Conservation (phyloP, 2,329 filamentous ascomycete species). For the Ceratocystis eucalypticola region DNA sequence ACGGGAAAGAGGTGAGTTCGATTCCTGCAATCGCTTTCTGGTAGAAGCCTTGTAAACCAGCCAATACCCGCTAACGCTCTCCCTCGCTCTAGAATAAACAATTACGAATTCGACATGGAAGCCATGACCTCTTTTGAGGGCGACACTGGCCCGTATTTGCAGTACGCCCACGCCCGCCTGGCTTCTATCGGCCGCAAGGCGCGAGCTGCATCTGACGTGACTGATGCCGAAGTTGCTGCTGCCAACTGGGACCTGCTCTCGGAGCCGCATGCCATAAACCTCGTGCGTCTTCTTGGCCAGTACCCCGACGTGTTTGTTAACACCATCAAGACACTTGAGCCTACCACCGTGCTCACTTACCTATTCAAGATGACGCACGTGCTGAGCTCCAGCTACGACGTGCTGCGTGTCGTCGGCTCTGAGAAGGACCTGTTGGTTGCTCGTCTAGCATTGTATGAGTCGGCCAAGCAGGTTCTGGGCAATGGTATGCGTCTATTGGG, state of each 20-base stretch:
- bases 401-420: conserved; percentile 67
- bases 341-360: conserved; percentile 45
- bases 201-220: conserved; percentile 40
- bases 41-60: neutral
- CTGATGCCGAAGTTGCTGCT: conserved; percentile 42
- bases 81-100: conserved; percentile 39
- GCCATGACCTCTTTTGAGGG: conserved; percentile 75
- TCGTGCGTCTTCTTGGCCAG: conserved; percentile 63
- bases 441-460: conserved; percentile 64
- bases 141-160: conserved; percentile 72
- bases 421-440: conserved; percentile 58
- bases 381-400: conserved; percentile 68
- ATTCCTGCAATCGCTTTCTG: neutral
- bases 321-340: conserved; percentile 73
- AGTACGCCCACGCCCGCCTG: conserved; percentile 67
- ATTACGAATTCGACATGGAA: conserved; percentile 64
- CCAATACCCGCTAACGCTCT: conserved; percentile 16
- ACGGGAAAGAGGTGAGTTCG: conserved; percentile 53
- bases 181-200: conserved; percentile 49
- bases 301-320: conserved; percentile 79
- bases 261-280: conserved; percentile 58
- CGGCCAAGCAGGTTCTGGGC: conserved; percentile 58
- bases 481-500: conserved; percentile 78
- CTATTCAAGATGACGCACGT: conserved; percentile 79
- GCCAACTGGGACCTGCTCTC: conserved; percentile 56